These are phyloP conservation scores for Elongisporangium anandrum DNA, from an alignment of 352 stramenopile genomes.

Conservation along the genomic window DNA sequence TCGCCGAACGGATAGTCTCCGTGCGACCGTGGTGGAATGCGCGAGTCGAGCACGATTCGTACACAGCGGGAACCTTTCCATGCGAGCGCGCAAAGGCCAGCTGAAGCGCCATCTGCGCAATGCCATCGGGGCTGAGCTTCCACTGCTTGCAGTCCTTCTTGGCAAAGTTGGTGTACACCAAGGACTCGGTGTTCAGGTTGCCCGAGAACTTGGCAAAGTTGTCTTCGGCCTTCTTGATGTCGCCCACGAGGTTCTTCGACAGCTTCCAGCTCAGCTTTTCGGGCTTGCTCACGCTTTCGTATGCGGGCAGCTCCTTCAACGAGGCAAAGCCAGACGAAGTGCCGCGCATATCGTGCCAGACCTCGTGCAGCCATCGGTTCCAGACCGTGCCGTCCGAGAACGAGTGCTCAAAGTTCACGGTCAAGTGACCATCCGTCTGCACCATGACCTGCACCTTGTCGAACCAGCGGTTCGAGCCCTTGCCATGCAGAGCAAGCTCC, in stretches of 20 bases:
- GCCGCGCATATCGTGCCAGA: constrained; percentile 86
- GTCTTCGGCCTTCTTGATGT: constrained; percentile 65
- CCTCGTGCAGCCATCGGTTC: constrained; percentile 92
- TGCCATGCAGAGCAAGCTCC: constrained; percentile 81
- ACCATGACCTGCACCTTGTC: constrained; percentile 92
- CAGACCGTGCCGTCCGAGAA: constrained; percentile 91
- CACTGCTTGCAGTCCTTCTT: constrained; percentile 91
- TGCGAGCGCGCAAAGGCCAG: constrained; percentile 84
- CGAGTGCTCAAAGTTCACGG: constrained; percentile 94
- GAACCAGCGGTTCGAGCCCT: constrained; percentile 86
- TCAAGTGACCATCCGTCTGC: constrained; percentile 79
- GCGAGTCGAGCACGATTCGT: constrained; percentile 92
- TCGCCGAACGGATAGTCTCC: constrained; percentile 89
- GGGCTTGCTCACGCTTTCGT: constrained; percentile 32
- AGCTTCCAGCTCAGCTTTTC: constrained; percentile 68
- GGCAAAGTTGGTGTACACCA: constrained; percentile 86
- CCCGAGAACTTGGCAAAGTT: constrained; percentile 60
- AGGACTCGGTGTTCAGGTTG: constrained; percentile 73
- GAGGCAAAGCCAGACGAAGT: constrained; percentile 71
- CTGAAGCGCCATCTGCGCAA: constrained; percentile 91
- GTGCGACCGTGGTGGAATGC: constrained; percentile 89
- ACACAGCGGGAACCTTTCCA: constrained; percentile 73
- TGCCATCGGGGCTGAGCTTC: constrained; percentile 88
- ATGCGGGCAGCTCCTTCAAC: constrained; percentile 62
- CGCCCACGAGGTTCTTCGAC: constrained; percentile 67